Evolutionary conservation across 257 asterid genomes (phyloP).

Genomic region (Solanum medicagineum): DNA sequence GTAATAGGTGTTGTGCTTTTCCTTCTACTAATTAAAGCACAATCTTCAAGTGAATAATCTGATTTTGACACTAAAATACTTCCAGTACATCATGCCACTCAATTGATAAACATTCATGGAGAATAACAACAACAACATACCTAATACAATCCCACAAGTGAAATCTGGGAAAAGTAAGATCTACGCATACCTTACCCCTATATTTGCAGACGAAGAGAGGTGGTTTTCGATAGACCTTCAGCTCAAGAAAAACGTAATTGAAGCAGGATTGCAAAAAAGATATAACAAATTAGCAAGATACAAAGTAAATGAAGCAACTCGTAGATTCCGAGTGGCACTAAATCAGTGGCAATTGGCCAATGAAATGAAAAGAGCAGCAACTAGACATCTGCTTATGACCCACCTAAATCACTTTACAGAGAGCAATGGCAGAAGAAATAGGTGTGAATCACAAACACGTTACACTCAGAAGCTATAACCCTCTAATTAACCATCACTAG

Average conservation of each 20-base stretch:
- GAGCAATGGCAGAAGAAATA: not conserved
- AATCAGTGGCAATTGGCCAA: not conserved
- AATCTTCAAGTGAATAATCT: not conserved
- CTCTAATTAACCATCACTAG: not conserved
- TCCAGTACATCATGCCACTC: not conserved
- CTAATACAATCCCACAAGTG: not conserved
- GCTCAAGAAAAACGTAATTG: not conserved
- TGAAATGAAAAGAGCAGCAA: not conserved
- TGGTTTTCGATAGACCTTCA: not conserved
- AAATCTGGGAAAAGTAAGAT: not conserved
- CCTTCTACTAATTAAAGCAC: not conserved
- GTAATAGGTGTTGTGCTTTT: not conserved
- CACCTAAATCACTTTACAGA: not conserved
- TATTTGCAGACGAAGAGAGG: not conserved
- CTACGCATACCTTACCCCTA: not conserved
- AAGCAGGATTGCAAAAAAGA: not conserved
- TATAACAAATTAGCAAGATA: not conserved
- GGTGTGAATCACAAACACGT: not conserved
- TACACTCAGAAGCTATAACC: not conserved
- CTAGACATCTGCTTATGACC: not conserved
- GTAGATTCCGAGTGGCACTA: not conserved
- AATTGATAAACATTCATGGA: not conserved
- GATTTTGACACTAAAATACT: not conserved
- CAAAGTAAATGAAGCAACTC: not conserved
- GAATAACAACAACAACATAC: not conserved